Base-by-base conservation (phyloP, 2,329 filamentous ascomycete species). In the Colletotrichum musicola region DNA sequence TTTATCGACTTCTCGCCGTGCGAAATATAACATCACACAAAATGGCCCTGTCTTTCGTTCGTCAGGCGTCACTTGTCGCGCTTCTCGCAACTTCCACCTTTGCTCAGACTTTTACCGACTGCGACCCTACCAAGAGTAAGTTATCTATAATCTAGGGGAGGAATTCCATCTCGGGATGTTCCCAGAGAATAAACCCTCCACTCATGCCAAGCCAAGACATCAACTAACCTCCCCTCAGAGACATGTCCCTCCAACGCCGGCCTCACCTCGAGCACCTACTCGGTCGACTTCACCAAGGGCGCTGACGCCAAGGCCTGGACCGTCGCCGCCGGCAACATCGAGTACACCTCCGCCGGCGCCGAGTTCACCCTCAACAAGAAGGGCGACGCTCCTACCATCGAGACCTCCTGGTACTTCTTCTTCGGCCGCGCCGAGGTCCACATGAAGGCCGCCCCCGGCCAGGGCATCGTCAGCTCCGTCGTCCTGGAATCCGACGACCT, bases 351-450 rank as follows among this genome's bases (percentile, higher is more conserved):
- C 25, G 66, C 73, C 5, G 80, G 80, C 9, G 79, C 77, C 46
- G 70, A 74, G 60, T 77, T 80, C 75, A 87, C 88, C 68, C 94
- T 94, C 77, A 85, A 84, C 0, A 78, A 86, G 6, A 80, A 83
- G 35, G 81, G 80, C 38, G 86, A 89, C 50, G 85, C 83, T 49
- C 87, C 91, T 16, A 89, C 88, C 13, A 93, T 93, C 77, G 86
- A 84, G 74, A 85, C 86, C 9, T 85, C 90, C 72, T 94, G 92
- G 84, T 95, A 94, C 82, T 92, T 96, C 77, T 94, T 96, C 91
- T 96, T 94, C 75, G 93, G 93, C 54, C 88, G 88, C 71, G 88
- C 94, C 70, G 90, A 93, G 51, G 87, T 91, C 54, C 85, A 86
- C 16, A 83, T 94, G 77, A 66, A 67, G 58, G 67, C 67, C 58